Evolutionary conservation across 139 green algal genomes (phyloP).

Genomic region (Parachlorella kessleri): DNA sequence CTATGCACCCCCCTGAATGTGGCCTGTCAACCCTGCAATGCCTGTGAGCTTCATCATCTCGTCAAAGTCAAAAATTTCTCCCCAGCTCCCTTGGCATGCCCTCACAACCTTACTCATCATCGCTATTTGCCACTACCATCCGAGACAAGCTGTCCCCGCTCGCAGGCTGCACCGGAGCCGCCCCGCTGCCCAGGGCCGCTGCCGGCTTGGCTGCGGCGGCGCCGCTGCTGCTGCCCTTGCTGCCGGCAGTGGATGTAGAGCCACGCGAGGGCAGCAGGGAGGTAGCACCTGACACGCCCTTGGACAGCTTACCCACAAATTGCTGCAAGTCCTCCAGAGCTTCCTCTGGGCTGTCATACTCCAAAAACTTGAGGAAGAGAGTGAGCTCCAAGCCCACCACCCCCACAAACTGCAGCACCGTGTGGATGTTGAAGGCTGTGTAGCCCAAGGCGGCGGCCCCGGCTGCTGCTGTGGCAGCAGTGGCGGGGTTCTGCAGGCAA

Average conservation of each 20-base stretch:
- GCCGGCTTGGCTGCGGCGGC: neutral
- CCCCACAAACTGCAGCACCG: conserved; percentile 47
- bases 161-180: no score
- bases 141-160: no score
- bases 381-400: conserved; percentile 53
- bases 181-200: neutral
- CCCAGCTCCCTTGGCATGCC: no score
- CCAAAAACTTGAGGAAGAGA: neutral
- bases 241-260: neutral
- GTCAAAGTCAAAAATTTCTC: no score
- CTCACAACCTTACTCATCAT: conserved; percentile 5
- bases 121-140: no score
- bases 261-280: no score
- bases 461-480: conserved; percentile 10
- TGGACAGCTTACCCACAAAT: neutral
- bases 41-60: neutral
- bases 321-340: conserved; percentile 36
- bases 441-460: conserved; percentile 4
- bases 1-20: neutral
- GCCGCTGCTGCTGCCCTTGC: neutral
- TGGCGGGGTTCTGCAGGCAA: conserved; percentile 7
- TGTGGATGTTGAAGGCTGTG: conserved; percentile 47
- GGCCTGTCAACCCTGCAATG: neutral
- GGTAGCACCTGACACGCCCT: neutral
- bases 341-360: conserved; percentile 40